Percentiles rank a stretch among this genome's conserved stretches.
Evolutionary conservation across 805 yeast genomes (phyloP).

Genomic region (Yamadazyma ubonensis): DNA sequence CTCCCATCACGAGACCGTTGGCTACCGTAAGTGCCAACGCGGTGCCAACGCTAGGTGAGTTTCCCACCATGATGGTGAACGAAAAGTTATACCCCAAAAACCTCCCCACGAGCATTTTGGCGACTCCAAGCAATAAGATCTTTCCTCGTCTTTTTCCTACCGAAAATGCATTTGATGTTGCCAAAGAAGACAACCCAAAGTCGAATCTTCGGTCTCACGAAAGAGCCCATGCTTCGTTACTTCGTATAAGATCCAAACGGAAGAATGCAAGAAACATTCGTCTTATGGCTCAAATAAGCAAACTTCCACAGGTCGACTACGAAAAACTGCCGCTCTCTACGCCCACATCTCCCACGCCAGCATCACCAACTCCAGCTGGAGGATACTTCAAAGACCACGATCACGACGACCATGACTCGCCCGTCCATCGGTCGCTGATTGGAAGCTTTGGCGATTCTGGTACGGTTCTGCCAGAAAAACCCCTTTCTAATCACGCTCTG

Average conservation of each 20-base stretch:
- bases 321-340: conserved; percentile 20
- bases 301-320: conserved; percentile 24
- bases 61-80: conserved; percentile 36
- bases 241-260: conserved; percentile 59
- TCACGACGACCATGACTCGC: no score
- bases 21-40: conserved; percentile 20
- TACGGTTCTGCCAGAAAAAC: conserved; percentile 8
- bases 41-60: conserved; percentile 45
- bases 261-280: conserved; percentile 35
- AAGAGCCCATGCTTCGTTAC: conserved; percentile 63
- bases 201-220: conserved; percentile 48
- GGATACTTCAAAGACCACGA: conserved; percentile 7
- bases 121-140: conserved; percentile 13
- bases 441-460: no score
- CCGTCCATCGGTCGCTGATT: no score
- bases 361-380: conserved; percentile 1
- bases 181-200: conserved; percentile 28
- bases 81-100: conserved; percentile 28
- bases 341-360: conserved; percentile 18
- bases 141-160: conserved; percentile 8
- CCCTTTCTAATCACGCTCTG: not conserved
- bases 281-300: conserved; percentile 23
- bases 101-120: not conserved
- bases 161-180: no score
- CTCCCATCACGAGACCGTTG: conserved; percentile 17